phyloP scores from a whole-genome alignment of 2,329 filamentous ascomycete species.

The Emmonsia crescens region DNA sequence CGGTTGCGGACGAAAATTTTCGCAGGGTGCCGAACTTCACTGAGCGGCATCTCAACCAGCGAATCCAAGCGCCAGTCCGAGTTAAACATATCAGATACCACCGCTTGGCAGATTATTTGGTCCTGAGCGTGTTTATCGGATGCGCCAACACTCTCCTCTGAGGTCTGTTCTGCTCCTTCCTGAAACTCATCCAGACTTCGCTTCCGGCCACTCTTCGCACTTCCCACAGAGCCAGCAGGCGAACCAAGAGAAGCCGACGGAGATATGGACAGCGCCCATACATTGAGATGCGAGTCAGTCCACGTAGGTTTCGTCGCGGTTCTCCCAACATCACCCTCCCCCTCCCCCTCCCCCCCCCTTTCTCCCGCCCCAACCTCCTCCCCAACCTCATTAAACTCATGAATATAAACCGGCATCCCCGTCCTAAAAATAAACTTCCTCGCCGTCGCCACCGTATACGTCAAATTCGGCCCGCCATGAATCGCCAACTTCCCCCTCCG shows the following conservation, averaged over 20 bases:
- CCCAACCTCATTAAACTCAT: conserved; percentile 49
- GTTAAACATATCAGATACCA: conserved; percentile 69
- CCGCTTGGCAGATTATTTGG: conserved; percentile 45
- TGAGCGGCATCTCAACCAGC: conserved; percentile 54
- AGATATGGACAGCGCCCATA: conserved; percentile 67
- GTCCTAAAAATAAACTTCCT: conserved; percentile 79
- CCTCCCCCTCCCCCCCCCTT: conserved; percentile 13
- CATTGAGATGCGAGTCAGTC: conserved; percentile 63
- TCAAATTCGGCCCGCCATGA: conserved; percentile 68
- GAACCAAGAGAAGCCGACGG: conserved; percentile 16
- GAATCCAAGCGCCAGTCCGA: conserved; percentile 64
- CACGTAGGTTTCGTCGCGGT: conserved; percentile 50
- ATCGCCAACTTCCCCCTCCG: conserved; percentile 45
- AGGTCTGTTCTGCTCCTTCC: conserved; percentile 13
- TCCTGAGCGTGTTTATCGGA: conserved; percentile 24
- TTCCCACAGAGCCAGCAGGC: conserved; percentile 14
- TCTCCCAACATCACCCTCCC: conserved; percentile 10
- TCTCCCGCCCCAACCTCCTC: conserved; percentile 14
- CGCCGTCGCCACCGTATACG: conserved; percentile 67
- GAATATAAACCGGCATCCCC: conserved; percentile 59
- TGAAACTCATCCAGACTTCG: conserved; percentile 41
- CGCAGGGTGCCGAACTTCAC: conserved; percentile 56
- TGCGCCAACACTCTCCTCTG: background rate
- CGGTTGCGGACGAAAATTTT: conserved; percentile 57
- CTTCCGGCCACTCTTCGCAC: conserved; percentile 31